These are phyloP conservation scores for Cyathus striatus DNA, from an alignment of 768 basidiomycete genomes.

Conservation along the genomic window DNA sequence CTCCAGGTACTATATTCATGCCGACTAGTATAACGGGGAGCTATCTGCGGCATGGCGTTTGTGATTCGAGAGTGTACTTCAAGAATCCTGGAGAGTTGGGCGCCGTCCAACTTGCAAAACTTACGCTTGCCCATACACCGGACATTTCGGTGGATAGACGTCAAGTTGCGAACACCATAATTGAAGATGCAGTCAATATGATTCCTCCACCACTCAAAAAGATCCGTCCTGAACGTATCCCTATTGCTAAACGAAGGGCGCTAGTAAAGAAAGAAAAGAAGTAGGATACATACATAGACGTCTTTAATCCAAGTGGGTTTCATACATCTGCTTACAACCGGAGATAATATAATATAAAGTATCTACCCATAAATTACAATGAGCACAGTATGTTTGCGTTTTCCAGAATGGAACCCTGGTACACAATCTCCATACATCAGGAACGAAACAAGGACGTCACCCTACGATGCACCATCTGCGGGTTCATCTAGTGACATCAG, in stretches of 20 bases:
- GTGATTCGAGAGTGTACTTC: constrained; percentile 17
- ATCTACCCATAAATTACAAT: not conserved
- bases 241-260: too few species aligned
- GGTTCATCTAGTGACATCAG: not conserved
- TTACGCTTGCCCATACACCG: constrained; percentile 6
- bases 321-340: not conserved
- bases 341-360: not conserved
- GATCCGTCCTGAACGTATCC: not conserved
- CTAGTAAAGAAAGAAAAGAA: too few species aligned
- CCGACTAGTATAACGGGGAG: constrained; percentile 24
- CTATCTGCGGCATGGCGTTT: constrained; percentile 42
- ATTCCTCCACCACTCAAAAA: not conserved
- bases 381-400: not conserved
- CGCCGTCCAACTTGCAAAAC: constrained; percentile 2
- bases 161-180: constrained; percentile 1
- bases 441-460: not conserved
- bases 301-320: not conserved
- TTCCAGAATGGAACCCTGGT: not conserved
- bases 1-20: too few species aligned
- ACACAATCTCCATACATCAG: not conserved
- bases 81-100: constrained; percentile 13
- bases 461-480: not conserved
- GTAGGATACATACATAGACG: not conserved
- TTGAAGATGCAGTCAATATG: not conserved
- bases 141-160: constrained; percentile 6